Base-by-base conservation (phyloP, 2,329 filamentous ascomycete species). In the Coniella lustricola region DNA sequence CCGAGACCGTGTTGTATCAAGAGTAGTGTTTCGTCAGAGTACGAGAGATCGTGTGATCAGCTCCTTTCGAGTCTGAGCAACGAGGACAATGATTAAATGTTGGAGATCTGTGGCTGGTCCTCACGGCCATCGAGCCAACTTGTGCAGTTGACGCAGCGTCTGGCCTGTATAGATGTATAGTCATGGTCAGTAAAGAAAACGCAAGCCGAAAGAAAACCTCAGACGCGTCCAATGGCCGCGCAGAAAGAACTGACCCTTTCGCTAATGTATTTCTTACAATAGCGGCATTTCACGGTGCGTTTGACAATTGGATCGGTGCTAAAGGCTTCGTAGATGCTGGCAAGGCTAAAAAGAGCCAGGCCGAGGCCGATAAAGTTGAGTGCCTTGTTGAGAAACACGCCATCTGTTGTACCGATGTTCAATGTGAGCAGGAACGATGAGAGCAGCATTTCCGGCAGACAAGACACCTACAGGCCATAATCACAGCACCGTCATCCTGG, bases 281-380 rank as follows among this genome's bases (percentile, higher is more conserved):
- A 88, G 59, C 70, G 76, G 67, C 84, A 89, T 64, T 81, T 84
- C 45, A 81, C 72, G 21, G 76, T 79, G 55, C 77, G 79, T 68
- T 87, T 87, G 62, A 88, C 84, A 54, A 88, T 83, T 13, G 79
- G 77, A 45, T 87, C 83, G 10, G 75, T 71, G 12, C 76, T 79
- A 10, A 80, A 60, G 53, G 70, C 72, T 56, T 81, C 79, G 60
- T 87, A 88, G 34, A 78, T 37, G 43, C 73, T 72, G 1, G 82
- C 84, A 22, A 88, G 70, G 0, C 71, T 66, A 60, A 87, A 89
- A 9, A 88, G 67, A 12, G 78, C 75, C 14, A 86, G 42, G 3
- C 84, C 85, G 4, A 88, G 70, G 46, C 81, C 76, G 20, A 82
- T 36, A 53, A 89, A 88, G 47, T 82, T 79, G 46, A 87, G 69